These are phyloP conservation scores for Daldinia eschscholtzii DNA, from an alignment of 2,329 filamentous ascomycete genomes.

Conservation along the genomic window DNA sequence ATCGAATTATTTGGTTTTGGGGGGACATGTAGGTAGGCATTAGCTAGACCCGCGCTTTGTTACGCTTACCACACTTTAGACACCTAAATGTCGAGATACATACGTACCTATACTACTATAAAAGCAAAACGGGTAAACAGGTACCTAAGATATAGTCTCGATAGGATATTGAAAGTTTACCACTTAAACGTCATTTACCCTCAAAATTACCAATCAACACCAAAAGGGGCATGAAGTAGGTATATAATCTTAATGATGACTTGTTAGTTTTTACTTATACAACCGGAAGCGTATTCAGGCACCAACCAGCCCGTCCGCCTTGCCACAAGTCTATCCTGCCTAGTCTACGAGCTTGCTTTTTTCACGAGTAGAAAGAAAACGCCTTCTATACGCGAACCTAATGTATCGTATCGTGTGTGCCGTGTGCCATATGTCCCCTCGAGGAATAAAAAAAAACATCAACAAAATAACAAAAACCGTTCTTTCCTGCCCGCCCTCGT, in stretches of 20 bases:
- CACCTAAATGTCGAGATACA: not conserved
- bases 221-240: constrained; percentile 4
- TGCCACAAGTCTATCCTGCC: constrained; percentile 25
- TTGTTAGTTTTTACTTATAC: constrained; percentile 25
- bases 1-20: not conserved
- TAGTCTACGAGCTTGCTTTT: constrained; percentile 19
- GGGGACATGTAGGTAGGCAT: no score
- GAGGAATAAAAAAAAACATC: constrained; percentile 1
- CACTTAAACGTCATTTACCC: not conserved
- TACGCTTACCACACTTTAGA: no score
- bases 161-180: not conserved
- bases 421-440: constrained; percentile 18
- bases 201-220: not conserved
- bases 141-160: no score
- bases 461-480: constrained; percentile 16
- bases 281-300: constrained; percentile 15
- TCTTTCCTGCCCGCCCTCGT: constrained; percentile 23
- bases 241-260: not conserved
- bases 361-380: constrained; percentile 9
- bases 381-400: constrained; percentile 25
- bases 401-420: constrained; percentile 15
- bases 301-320: constrained; percentile 5
- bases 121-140: no score
- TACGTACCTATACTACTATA: not conserved
- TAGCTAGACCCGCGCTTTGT: no score